Evolutionary conservation across 352 stramenopile genomes (phyloP).

Genomic region (Blastocystis sp.): DNA sequence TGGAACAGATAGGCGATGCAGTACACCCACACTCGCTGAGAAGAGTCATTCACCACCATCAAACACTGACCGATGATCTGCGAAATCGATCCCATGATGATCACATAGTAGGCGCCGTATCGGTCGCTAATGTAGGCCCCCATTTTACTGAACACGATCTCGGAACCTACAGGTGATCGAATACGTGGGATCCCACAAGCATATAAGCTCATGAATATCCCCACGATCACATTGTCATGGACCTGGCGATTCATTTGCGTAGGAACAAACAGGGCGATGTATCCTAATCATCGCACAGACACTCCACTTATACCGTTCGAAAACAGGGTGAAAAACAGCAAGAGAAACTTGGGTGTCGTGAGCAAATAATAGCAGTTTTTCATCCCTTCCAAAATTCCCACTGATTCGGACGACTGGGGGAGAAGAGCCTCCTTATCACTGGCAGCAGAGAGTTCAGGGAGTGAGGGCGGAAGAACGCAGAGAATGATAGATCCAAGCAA

Average conservation of each 20-base stretch:
- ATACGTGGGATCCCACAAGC: not conserved
- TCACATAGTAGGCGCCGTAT: constrained; percentile 45
- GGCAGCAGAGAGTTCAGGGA: not conserved
- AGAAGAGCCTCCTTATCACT: not conserved
- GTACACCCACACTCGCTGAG: not conserved
- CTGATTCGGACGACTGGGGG: not conserved
- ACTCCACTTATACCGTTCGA: not conserved
- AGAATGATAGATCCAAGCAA: not conserved
- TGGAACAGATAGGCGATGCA: constrained; percentile 30
- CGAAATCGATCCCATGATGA: not conserved
- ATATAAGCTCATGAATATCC: constrained; percentile 33
- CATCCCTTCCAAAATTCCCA: not conserved
- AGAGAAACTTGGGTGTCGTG: constrained; percentile 44
- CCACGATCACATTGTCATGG: not conserved
- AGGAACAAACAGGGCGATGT: constrained; percentile 50
- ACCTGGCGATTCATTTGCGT: constrained; percentile 55
- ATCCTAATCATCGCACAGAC: not conserved
- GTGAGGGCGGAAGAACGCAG: not conserved
- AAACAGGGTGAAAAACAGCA: constrained; percentile 25
- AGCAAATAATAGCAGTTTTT: constrained; percentile 47
- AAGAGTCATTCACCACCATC: constrained; percentile 13
- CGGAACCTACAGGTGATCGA: not conserved
- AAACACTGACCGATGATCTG: constrained; percentile 2
- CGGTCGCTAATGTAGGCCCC: constrained; percentile 19
- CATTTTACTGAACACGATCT: constrained; percentile 29